These are phyloP conservation scores for Zychaea mexicana DNA, from an alignment of 371 early-diverging fungal genomes.

Conservation along the genomic window DNA sequence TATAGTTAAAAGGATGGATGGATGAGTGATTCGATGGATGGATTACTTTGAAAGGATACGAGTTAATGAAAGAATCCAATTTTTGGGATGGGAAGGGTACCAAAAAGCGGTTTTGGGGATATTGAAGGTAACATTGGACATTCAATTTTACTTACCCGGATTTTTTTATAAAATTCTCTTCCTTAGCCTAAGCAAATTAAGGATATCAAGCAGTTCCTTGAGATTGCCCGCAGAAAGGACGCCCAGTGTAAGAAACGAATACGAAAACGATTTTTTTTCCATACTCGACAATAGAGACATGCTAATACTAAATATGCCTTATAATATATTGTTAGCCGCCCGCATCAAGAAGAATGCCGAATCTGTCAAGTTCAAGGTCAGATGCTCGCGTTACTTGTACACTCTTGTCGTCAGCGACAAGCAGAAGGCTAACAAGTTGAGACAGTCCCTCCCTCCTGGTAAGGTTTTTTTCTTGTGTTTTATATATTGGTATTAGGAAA, in stretches of 20 bases:
- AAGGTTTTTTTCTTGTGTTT: background rate
- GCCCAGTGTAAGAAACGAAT: constrained; percentile 68
- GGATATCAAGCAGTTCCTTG: constrained; percentile 98
- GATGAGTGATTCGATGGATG: constrained; percentile 1
- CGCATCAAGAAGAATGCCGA: constrained; percentile 97
- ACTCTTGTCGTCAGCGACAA: constrained; percentile 95
- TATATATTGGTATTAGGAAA: background rate
- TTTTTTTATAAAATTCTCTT: background rate
- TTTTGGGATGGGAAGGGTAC: too few relatives aligned
- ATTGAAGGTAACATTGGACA: background rate
- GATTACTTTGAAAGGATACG: background rate
- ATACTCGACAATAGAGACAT: too few relatives aligned
- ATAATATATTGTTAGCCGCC: constrained; percentile 67
- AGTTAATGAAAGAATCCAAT: background rate
- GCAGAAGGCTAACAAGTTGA: constrained; percentile 96
- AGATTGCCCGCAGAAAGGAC: constrained; percentile 95
- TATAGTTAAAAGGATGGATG: background rate
- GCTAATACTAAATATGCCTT: too few relatives aligned
- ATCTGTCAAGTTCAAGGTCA: constrained; percentile 98
- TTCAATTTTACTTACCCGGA: background rate
- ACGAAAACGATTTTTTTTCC: background rate
- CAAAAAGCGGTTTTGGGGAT: too few relatives aligned
- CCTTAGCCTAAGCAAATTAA: constrained; percentile 93
- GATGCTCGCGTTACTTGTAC: constrained; percentile 97
- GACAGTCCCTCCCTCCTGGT: constrained; percentile 90